phyloP scores from a whole-genome alignment of 2,329 filamentous ascomycete genomes.

The Cercospora citrullina region DNA sequence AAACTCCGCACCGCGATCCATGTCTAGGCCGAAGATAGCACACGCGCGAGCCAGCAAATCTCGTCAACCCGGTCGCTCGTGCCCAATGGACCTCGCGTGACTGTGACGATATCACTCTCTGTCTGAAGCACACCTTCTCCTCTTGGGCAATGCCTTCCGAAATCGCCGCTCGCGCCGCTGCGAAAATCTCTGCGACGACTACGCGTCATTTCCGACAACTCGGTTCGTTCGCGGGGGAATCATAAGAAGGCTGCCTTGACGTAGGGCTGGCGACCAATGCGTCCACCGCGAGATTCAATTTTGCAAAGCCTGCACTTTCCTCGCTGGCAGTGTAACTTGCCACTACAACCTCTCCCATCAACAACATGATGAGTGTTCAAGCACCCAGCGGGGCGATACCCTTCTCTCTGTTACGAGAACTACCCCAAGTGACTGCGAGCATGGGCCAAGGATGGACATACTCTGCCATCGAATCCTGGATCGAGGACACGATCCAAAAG shows the following conservation, averaged over 20 bases:
- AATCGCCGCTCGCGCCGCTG: neutral
- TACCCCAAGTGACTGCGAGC: conserved; percentile 8
- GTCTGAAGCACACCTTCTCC: neutral
- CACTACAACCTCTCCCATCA: neutral
- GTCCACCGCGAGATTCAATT: neutral
- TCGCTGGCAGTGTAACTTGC: neutral
- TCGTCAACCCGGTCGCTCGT: neutral
- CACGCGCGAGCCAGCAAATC: conserved; percentile 1
- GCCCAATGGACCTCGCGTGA: neutral
- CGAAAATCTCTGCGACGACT: conserved; percentile 4
- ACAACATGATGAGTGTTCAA: neutral
- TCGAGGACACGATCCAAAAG: conserved; percentile 9
- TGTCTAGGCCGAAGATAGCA: neutral
- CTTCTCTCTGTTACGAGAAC: conserved; percentile 2
- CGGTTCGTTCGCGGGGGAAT: neutral
- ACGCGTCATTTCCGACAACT: neutral
- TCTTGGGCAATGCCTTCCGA: neutral
- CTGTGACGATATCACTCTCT: neutral
- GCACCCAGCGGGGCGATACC: neutral
- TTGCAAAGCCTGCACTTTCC: neutral
- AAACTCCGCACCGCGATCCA: neutral
- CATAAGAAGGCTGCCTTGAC: neutral
- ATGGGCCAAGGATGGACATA: conserved; percentile 13
- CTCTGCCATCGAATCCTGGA: conserved; percentile 11
- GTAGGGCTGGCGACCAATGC: neutral